phyloP scores from a whole-genome alignment of 345 rosid species.

The Syzygium grande region DNA sequence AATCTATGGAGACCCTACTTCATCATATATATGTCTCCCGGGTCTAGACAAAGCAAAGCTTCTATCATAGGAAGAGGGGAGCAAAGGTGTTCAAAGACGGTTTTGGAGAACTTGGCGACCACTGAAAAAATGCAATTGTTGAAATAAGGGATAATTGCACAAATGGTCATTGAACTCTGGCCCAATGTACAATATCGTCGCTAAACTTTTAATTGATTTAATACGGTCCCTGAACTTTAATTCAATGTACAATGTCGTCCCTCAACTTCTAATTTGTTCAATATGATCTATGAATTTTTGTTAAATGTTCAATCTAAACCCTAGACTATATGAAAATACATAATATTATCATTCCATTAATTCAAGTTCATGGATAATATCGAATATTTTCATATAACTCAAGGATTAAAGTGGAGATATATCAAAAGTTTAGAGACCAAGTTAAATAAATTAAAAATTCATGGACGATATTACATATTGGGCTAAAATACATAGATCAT shows the following conservation, averaged over 20 bases:
- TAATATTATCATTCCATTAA: not conserved
- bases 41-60: not conserved
- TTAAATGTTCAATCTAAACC: not conserved
- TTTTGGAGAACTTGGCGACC: not conserved
- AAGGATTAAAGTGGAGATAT: not conserved
- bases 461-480: rapidly evolving
- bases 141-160: not conserved
- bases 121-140: not conserved
- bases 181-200: not conserved
- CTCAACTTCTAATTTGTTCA: not conserved
- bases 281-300: not conserved
- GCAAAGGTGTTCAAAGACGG: not conserved
- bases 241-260: not conserved
- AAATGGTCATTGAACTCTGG: not conserved
- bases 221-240: not conserved
- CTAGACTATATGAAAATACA: too few relatives aligned
- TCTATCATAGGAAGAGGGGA: not conserved
- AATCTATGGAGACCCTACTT: not conserved
- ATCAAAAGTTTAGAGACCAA: rapidly evolving
- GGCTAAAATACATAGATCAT: not conserved
- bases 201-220: not conserved
- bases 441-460: not conserved
- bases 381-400: rapidly evolving
- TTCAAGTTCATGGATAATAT: not conserved
- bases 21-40: not conserved